A percentile compares a stretch with the other conserved stretches of the same genome.
phyloP scores from a whole-genome alignment of 2,329 filamentous ascomycete species.

The Harringtonia lauricola region DNA sequence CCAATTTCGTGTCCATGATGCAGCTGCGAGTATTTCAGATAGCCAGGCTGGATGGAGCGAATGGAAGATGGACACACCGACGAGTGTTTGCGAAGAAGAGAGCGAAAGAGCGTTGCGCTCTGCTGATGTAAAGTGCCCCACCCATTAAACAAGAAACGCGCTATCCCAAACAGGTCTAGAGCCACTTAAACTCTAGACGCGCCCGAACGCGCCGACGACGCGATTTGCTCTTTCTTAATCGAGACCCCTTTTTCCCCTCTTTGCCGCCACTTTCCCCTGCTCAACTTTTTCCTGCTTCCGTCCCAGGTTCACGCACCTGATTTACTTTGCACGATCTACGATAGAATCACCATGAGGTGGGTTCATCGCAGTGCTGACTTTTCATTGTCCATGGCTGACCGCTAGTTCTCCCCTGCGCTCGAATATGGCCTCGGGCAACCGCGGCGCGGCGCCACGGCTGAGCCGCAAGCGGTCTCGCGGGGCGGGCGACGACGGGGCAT shows the following conservation, averaged over 20 bases:
- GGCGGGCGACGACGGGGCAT: slow-evolving; percentile 37
- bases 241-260: neutral
- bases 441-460: slow-evolving; percentile 45
- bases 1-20: slow-evolving; percentile 7
- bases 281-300: neutral
- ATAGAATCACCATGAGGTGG: slow-evolving; percentile 15
- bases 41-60: too few species aligned
- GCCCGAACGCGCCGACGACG: slow-evolving; percentile 4
- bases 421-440: slow-evolving; percentile 75
- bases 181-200: slow-evolving; percentile 28
- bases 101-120: too few species aligned
- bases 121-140: slow-evolving; percentile 1
- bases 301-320: neutral
- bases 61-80: too few species aligned
- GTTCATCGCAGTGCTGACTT: neutral
- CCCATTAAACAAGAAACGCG: slow-evolving; percentile 13
- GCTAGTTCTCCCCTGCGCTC: slow-evolving; percentile 70
- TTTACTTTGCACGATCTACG: neutral
- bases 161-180: slow-evolving; percentile 18
- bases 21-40: too few species aligned
- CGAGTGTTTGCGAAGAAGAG: too few species aligned
- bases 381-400: neutral
- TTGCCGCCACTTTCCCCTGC: slow-evolving; percentile 2
- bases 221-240: too few species aligned
- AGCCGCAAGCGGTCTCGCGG: slow-evolving; percentile 46